Evolutionary conservation across 2,329 filamentous ascomycete species (phyloP), one percentile per base, ranked within the genome.

Genomic region (Colletotrichum sp.): DNA sequence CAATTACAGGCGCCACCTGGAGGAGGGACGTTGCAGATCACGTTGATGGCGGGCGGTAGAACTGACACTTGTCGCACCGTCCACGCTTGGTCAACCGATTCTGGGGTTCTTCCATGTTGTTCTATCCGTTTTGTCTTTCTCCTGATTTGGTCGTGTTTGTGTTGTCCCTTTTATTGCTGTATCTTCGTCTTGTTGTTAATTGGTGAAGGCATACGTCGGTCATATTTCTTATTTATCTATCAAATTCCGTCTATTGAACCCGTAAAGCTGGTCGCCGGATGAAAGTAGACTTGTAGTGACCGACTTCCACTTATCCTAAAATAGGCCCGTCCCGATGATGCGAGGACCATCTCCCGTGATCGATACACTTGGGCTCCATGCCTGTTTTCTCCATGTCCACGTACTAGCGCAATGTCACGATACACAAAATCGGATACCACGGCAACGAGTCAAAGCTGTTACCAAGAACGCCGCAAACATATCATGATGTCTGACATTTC

Each of bases 391-490:
- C 39, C 9, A 44, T 1, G 39, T 44, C 18, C 39, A 10, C 18
- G 3, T 10, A n/a, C 0, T 3, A 44, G 18, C 39, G 26, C 59
- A 12, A 15, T 30, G 12, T 26, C n/a, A 1, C 44, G 24, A 65
- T 32, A 5, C 10, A 4, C 24, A n/a, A 16, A 5, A 5, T 7
- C 21, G 60, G 34, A 36, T 28, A n/a, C 30, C 36, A n/a, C n/a
- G 52, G 36, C 68, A 67, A 55, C 60, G 30, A 66, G 10, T 63
- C 28, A 67, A 24, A 24, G 16, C 15, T n/a, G 52, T 16, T 34
- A 10, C 28, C 18, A 39, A 36, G 24, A 39, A 4, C 28, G 39
- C 36, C 44, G 60, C n/a, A 30, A 71, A 24, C 62, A 21, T 70
- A 60, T 16, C 6, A 12, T 60, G 67, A 52, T 65, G 26, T 60